These are phyloP conservation scores for Phaeoacremonium minimum DNA, from an alignment of 2,329 filamentous ascomycete genomes.

Conservation along the genomic window DNA sequence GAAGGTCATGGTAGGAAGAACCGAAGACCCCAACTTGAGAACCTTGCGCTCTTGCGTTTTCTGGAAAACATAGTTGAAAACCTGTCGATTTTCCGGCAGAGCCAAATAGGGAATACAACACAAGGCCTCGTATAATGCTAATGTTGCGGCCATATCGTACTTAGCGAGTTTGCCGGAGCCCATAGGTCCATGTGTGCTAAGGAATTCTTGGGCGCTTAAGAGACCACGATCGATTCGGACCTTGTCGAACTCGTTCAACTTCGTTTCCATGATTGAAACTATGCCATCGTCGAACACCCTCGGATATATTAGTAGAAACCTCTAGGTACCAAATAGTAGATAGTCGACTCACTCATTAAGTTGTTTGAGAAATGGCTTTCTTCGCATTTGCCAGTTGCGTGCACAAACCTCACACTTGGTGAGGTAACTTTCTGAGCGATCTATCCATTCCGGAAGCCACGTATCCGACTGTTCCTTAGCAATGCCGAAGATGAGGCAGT, in stretches of 20 bases:
- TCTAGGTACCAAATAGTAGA: too few relatives aligned
- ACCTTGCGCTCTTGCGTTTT: slow-evolving; percentile 74
- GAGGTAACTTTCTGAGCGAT: slow-evolving; percentile 53
- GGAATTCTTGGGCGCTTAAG: slow-evolving; percentile 43
- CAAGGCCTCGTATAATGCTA: slow-evolving; percentile 82
- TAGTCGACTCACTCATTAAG: slow-evolving; percentile 51
- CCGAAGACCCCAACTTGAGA: slow-evolving; percentile 68
- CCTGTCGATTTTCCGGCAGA: slow-evolving; percentile 40
- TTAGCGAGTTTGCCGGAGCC: slow-evolving; percentile 40
- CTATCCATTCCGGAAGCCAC: slow-evolving; percentile 56
- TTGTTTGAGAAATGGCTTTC: slow-evolving; percentile 57
- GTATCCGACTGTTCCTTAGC: slow-evolving; percentile 54
- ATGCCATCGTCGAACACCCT: slow-evolving; percentile 36
- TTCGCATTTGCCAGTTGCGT: slow-evolving; percentile 68
- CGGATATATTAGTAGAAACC: too few relatives aligned
- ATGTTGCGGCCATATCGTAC: slow-evolving; percentile 55
- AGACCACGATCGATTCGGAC: slow-evolving; percentile 30
- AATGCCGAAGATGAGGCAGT: slow-evolving; percentile 66
- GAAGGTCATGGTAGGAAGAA: slow-evolving; percentile 75
- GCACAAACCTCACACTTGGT: slow-evolving; percentile 67
- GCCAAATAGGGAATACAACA: slow-evolving; percentile 77
- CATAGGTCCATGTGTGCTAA: slow-evolving; percentile 41
- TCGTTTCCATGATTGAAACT: slow-evolving; percentile 31
- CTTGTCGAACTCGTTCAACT: slow-evolving; percentile 31
- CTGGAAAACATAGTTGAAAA: slow-evolving; percentile 81